Conservation (phyloP, 2,329 filamentous ascomycete genomes). For the Didymella pomorum region DNA sequence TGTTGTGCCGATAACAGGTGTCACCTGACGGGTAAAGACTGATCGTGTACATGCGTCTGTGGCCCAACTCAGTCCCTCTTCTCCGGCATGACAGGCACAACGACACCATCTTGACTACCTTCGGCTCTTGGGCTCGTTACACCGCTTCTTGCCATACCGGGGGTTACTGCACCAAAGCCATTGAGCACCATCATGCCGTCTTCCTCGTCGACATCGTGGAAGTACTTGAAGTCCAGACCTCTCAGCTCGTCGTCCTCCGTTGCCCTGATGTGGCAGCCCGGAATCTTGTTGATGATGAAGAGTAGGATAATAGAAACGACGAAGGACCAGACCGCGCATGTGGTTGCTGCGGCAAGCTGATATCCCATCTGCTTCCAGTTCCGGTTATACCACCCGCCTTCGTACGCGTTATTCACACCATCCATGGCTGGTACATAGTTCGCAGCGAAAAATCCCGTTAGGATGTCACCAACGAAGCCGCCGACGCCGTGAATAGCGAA, state of each 20-base stretch:
- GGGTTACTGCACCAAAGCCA: conserved; percentile 29
- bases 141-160: conserved; percentile 18
- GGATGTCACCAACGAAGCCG: conserved; percentile 64
- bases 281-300: conserved; percentile 65
- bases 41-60: background rate
- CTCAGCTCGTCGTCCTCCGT: conserved; percentile 63
- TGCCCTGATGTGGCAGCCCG: conserved; percentile 63
- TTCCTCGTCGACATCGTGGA: conserved; percentile 47
- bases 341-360: conserved; percentile 65
- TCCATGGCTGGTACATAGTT: conserved; percentile 61
- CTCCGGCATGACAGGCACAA: conserved; percentile 23
- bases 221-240: conserved; percentile 63
- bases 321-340: conserved; percentile 65
- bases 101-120: conserved; percentile 33
- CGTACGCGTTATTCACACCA: conserved; percentile 57
- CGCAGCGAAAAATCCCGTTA: conserved; percentile 67
- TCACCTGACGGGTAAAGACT: background rate
- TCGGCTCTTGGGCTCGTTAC: conserved; percentile 22
- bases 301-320: conserved; percentile 61
- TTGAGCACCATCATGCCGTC: conserved; percentile 34
- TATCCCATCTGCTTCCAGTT: conserved; percentile 65
- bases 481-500: conserved; percentile 68
- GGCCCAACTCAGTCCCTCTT: conserved; percentile 30
- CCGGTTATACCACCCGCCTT: conserved; percentile 61
- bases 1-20: background rate